Conservation (phyloP, 2,329 filamentous ascomycete genomes). For the Pseudocercospora fijiensis region DNA sequence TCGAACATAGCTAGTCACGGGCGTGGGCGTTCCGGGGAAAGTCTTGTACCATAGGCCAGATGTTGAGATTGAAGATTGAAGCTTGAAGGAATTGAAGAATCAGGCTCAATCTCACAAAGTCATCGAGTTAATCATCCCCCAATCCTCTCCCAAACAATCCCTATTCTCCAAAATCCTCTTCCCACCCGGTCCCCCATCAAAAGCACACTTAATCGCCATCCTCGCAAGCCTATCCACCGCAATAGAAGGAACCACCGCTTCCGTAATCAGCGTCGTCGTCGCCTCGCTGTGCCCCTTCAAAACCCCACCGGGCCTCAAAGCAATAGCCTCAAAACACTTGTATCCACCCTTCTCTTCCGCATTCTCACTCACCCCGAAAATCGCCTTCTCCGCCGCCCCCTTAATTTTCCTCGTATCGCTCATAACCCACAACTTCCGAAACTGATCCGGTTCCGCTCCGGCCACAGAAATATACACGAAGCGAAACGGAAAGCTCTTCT, state of each 20-base stretch:
- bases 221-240: conserved; percentile 37
- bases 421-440: conserved; percentile 41
- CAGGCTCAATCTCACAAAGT: not conserved
- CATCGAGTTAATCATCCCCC: conserved; percentile 37
- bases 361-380: conserved; percentile 35
- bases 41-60: not conserved
- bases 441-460: conserved; percentile 43
- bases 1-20: not conserved
- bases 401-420: conserved; percentile 39
- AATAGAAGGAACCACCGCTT: conserved; percentile 34
- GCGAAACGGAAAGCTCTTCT: conserved; percentile 40
- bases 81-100: not conserved
- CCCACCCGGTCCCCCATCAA: conserved; percentile 34
- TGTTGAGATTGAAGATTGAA: not conserved
- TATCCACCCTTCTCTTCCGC: conserved; percentile 33
- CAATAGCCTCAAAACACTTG: conserved; percentile 39
- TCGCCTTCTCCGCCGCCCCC: conserved; percentile 40
- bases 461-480: conserved; percentile 46
- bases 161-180: conserved; percentile 40
- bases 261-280: conserved; percentile 34
- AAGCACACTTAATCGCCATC: conserved; percentile 32
- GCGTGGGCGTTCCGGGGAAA: not conserved
- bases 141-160: conserved; percentile 40
- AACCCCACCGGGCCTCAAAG: conserved; percentile 37
- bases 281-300: conserved; percentile 33